A percentile compares a stretch with the other conserved stretches of the same genome.
Conservation (phyloP, 148 eudicot genomes). For the Fagopyrum tataricum region DNA sequence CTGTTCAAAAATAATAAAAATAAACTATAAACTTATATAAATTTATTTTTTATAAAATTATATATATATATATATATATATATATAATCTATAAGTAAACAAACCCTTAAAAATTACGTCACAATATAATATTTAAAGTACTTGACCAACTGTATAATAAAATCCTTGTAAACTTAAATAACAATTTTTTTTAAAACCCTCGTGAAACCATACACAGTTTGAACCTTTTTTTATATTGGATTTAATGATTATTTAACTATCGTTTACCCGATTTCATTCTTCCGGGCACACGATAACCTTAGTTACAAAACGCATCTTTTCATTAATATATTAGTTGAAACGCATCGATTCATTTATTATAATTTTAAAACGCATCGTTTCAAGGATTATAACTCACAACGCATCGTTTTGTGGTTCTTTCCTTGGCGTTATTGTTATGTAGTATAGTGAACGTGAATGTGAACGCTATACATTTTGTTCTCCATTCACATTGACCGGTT, state of each 20-base stretch:
- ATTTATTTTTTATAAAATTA: no score
- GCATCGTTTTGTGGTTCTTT: no score
- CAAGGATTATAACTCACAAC: no score
- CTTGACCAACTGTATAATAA: neutral
- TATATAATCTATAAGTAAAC: no score
- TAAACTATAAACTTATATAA: no score
- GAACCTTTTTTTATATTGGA: neutral
- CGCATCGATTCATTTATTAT: neutral
- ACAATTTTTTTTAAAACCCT: neutral
- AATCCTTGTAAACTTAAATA: neutral
- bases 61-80: no score
- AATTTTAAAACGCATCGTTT: no score
- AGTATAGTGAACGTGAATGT: neutral
- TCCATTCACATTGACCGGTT: constrained; percentile 10
- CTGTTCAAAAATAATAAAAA: no score
- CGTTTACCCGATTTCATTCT: neutral
- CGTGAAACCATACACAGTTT: neutral
- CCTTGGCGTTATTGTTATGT: neutral
- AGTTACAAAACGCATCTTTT: neutral
- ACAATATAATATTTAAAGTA: neutral
- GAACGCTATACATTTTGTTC: neutral
- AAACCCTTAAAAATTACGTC: no score
- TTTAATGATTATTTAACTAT: neutral
- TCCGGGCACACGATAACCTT: neutral
- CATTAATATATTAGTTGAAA: neutral